Conservation (phyloP, 2,329 filamentous ascomycete species). For the Chlorencoelia australis region DNA sequence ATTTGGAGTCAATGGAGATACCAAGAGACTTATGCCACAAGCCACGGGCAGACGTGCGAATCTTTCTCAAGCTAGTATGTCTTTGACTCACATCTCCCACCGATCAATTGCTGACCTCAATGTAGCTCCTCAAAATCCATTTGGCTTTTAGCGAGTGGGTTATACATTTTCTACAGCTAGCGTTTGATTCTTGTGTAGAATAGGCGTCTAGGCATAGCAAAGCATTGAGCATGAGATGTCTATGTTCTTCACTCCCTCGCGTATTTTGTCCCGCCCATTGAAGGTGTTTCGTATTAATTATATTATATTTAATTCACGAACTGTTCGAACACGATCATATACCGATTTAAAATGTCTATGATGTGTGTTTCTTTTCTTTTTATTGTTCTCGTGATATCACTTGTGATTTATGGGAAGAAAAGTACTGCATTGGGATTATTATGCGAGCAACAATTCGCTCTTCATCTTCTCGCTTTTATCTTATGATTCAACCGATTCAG, state of each 20-base stretch:
- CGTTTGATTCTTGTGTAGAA: conserved; percentile 20
- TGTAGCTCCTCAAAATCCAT: conserved; percentile 58
- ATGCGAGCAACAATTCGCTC: too few relatives aligned
- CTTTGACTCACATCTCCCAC: conserved; percentile 2
- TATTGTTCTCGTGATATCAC: too few relatives aligned
- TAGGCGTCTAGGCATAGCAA: conserved; percentile 19
- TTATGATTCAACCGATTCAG: too few relatives aligned
- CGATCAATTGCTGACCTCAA: conserved; percentile 10
- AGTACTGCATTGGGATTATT: too few relatives aligned
- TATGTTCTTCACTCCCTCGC: conserved; percentile 12
- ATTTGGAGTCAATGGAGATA: conserved; percentile 67
- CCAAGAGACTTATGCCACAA: conserved; percentile 74
- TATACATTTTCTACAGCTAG: conserved; percentile 18
- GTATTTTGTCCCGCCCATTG: too few relatives aligned
- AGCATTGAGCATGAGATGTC: conserved; percentile 19
- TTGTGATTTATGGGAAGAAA: too few relatives aligned
- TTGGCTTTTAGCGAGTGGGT: conserved; percentile 47
- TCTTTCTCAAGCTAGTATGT: conserved; percentile 87
- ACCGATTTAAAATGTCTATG: too few relatives aligned
- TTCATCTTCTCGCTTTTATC: too few relatives aligned
- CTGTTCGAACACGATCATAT: too few relatives aligned
- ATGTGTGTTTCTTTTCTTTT: too few relatives aligned
- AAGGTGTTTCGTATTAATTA: too few relatives aligned
- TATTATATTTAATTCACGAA: too few relatives aligned
- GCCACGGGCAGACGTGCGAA: conserved; percentile 85